Base-by-base conservation (phyloP, 2,329 filamentous ascomycete genomes). In the Arthrobotrys conoides region DNA sequence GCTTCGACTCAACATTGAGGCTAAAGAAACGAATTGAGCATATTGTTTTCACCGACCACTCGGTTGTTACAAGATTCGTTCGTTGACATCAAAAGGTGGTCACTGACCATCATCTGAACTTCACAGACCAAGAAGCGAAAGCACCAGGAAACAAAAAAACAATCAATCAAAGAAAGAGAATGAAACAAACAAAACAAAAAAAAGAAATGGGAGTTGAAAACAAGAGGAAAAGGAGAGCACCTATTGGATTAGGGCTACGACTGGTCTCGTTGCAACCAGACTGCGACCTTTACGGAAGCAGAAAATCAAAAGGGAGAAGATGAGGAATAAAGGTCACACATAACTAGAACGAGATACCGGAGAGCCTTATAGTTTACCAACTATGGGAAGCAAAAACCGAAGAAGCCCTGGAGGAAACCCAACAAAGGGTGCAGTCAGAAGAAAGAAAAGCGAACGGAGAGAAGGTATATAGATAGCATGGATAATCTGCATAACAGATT, bases 1-100 rank as follows among this genome's bases (percentile, higher is more conserved):
- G 48, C 53, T 59, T n/a, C 24, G n/a, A 38, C 38, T 22, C 14
- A 59, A 38, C 53, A 59, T n/a, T 38, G n/a, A 9, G n/a, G 48
- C 48, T 27, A 18, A 1, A 14, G 22, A 51, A 27, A 27, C 20
- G 48, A 27, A 51, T 14, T 5, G 48, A 24, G 20, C 48, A 24
- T 12, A 24, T 14, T 14, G 48, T 24, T 24, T 5, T 14, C 3
- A 16, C n/a, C 5, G 6, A 24, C 22, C 9, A 24, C 20, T 51
- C 10, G 48, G 22, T 51, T 51, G 20, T 14, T 51, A 2, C 48
- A 51, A 24, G 48, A 1, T 24, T 16, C 12, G 20, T 24, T 24
- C 10, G 48, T 24, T 14, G 22, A 51, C 10, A 24, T 24, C 9
- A 27, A 51, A 48, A 48, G 14, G 27, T 30, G 27, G 27, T 30